phyloP scores from a whole-genome alignment of 805 yeast species.

The Barnettozyma pratensis region DNA sequence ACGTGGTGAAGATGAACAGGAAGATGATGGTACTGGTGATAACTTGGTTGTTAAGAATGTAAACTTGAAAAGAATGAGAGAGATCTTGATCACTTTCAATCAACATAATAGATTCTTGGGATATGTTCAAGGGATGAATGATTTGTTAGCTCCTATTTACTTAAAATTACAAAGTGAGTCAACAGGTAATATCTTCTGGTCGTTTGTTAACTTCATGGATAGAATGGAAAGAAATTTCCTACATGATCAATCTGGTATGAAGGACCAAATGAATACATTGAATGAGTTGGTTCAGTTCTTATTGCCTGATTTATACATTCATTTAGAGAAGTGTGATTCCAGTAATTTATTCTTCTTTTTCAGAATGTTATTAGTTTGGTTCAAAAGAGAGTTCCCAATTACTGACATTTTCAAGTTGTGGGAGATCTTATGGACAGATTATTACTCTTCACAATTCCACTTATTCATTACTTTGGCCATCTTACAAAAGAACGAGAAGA shows the following conservation, averaged over 20 bases:
- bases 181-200: conserved; percentile 66
- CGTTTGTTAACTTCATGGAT: conserved; percentile 83
- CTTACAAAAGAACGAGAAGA: conserved; percentile 79
- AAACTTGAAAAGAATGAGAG: conserved; percentile 66
- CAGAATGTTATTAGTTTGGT: conserved; percentile 94
- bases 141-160: conserved; percentile 82
- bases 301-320: conserved; percentile 80
- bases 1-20: conserved; percentile 30
- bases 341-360: conserved; percentile 90
- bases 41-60: conserved; percentile 66
- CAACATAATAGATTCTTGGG: conserved; percentile 81
- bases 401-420: conserved; percentile 74
- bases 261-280: conserved; percentile 75
- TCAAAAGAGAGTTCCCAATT: conserved; percentile 83
- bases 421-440: conserved; percentile 92
- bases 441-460: conserved; percentile 80
- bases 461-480: conserved; percentile 83
- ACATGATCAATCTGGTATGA: conserved; percentile 91
- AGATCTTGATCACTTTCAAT: conserved; percentile 80
- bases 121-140: conserved; percentile 98
- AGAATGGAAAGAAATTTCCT: conserved; percentile 92
- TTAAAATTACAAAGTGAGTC: conserved; percentile 62
- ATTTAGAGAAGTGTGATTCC: conserved; percentile 82
- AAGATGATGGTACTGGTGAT: conserved; percentile 38
- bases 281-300: conserved; percentile 85